phyloP scores from a whole-genome alignment of 352 stramenopile genomes.

The Blastocystis sp. region DNA sequence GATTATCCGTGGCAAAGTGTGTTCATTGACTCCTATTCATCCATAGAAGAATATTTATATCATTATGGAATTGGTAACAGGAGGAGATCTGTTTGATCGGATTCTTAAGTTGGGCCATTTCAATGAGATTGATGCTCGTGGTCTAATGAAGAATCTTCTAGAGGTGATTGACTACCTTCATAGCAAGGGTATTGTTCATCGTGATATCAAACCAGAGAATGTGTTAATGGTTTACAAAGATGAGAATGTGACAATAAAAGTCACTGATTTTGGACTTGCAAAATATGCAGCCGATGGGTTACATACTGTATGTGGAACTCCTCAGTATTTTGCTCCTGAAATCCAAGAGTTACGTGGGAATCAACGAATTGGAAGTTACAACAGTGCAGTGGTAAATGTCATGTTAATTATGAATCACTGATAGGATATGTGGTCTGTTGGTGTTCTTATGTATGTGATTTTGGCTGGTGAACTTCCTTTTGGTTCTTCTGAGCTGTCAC shows the following conservation, averaged over 20 bases:
- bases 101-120: conserved; percentile 81
- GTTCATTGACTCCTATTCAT: background rate
- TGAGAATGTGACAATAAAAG: conserved; percentile 73
- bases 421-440: conserved; percentile 83
- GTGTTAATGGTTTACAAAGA: conserved; percentile 74
- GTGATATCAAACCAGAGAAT: conserved; percentile 79
- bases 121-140: conserved; percentile 82
- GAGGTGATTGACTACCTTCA: conserved; percentile 76
- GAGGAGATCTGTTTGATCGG: conserved; percentile 80
- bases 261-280: conserved; percentile 78
- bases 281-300: conserved; percentile 57
- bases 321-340: conserved; percentile 58
- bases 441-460: conserved; percentile 87
- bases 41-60: conserved; percentile 66
- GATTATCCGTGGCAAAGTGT: conserved; percentile 22
- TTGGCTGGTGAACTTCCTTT: conserved; percentile 69
- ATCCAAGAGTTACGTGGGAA: background rate
- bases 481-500: background rate
- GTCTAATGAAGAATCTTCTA: conserved; percentile 69
- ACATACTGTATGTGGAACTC: conserved; percentile 46
- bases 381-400: conserved; percentile 2
- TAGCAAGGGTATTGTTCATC: conserved; percentile 77
- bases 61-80: conserved; percentile 68
- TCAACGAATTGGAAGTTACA: background rate
- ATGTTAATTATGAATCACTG: background rate